Conservation (phyloP, 2,329 filamentous ascomycete genomes). For the Alternaria metachromatica region DNA sequence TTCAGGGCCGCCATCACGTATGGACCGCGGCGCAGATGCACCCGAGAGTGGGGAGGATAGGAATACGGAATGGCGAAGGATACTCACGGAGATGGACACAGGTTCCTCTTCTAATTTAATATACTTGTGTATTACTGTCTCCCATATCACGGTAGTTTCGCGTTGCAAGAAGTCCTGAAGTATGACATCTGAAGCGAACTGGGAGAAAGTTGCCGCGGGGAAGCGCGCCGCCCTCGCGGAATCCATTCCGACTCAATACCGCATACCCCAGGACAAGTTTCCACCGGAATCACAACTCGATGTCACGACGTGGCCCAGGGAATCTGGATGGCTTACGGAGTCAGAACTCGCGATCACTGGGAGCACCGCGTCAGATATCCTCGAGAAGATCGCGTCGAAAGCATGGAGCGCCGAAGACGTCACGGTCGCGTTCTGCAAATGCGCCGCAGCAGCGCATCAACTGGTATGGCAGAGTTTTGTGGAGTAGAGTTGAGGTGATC, state of each 20-base stretch:
- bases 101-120: not conserved
- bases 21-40: slow-evolving; percentile 18
- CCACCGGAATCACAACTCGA: slow-evolving; percentile 63
- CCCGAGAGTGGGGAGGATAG: slow-evolving; percentile 30
- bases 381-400: slow-evolving; percentile 50
- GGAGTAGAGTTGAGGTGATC: not conserved
- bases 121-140: not conserved
- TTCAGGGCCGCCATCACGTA: slow-evolving; percentile 3
- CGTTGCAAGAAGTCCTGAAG: not conserved
- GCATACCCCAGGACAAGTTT: slow-evolving; percentile 60
- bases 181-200: slow-evolving; percentile 32
- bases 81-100: not conserved
- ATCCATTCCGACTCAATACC: slow-evolving; percentile 66
- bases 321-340: slow-evolving; percentile 65
- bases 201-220: slow-evolving; percentile 54
- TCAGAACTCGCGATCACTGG: slow-evolving; percentile 60
- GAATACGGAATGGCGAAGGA: slow-evolving; percentile 11
- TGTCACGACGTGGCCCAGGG: slow-evolving; percentile 62
- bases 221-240: slow-evolving; percentile 53
- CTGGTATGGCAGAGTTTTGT: slow-evolving; percentile 46
- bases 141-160: not conserved
- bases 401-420: slow-evolving; percentile 61
- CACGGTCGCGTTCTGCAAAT: slow-evolving; percentile 61
- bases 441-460: slow-evolving; percentile 62
- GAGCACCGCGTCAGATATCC: slow-evolving; percentile 50